Base-by-base conservation (phyloP, 345 rosid species). In the Brassica juncea region DNA sequence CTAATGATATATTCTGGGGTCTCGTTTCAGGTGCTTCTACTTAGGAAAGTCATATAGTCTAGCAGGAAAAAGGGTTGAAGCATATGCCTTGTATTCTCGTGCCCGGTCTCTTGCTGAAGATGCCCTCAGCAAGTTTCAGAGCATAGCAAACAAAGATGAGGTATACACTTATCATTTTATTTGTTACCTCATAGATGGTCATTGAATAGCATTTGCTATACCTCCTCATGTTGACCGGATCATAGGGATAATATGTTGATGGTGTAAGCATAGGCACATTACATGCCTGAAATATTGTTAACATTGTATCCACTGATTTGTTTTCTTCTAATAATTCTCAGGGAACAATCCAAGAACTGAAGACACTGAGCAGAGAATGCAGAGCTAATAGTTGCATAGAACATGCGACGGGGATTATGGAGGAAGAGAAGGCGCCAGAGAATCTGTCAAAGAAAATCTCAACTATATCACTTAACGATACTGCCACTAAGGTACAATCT, bases 41-140 rank as follows among this genome's bases (percentile, higher is more conserved):
- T 83, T 96, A 82, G 98, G 94, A 54, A 88, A 79, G 76, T 93
- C 98, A 6, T 93, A 96, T 82, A 89, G 99, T 82, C 81, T 89
- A 81, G 97, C 97, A 77, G 97, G 94, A 32, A 96, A 96, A 77
- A 90, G 92, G 82, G 68, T 87, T 65, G 99, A 96, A 85, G 97
- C 99, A 69, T 96, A 89, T 47, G 85, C 88, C 54, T 83, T 96
- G 72, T 92, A 85, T 76, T 77, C 86, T 71, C 97, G 78, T 80
- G 92, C 98, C 75, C 86, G 89, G 71, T 89, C 94, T 70, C 87
- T 92, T 68, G 90, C 93, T 66, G 92, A 90, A 78, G 76, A 96
- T 69, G 95, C 97, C 72, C 71, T 92, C 9, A 60, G 71, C 77
- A 89, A 85, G 80, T 85, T 80, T 82, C 85, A 84, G 75, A 66